Conservation (phyloP, 1,139 yeast genomes). For the Blastobotrys proliferans region DNA sequence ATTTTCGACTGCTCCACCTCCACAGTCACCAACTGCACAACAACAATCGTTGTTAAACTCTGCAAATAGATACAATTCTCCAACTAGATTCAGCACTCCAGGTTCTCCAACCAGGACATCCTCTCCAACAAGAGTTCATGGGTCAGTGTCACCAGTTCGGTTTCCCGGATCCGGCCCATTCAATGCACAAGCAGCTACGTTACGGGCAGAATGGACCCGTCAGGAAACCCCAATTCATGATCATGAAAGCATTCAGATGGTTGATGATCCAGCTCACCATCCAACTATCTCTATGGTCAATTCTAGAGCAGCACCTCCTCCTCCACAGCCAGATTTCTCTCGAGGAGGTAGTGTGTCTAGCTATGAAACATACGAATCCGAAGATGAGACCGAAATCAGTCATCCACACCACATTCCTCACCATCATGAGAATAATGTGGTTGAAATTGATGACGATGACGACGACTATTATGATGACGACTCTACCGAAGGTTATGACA, state of each 20-base stretch:
- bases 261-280: conserved; percentile 12
- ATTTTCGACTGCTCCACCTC: neutral
- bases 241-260: conserved; percentile 27
- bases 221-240: conserved; percentile 29
- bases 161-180: conserved; percentile 1
- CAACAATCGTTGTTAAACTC: conserved; percentile 14
- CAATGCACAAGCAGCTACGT: too few relatives aligned
- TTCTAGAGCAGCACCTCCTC: conserved; percentile 10
- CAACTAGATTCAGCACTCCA: conserved; percentile 7
- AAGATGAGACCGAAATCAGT: conserved; percentile 14
- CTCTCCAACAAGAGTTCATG: conserved; percentile 20
- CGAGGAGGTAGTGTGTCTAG: neutral
- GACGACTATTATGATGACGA: conserved; percentile 8
- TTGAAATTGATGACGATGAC: neutral
- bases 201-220: conserved; percentile 30
- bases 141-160: conserved; percentile 12
- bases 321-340: conserved; percentile 24
- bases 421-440: neutral
- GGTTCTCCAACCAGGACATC: conserved; percentile 10
- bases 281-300: conserved; percentile 2
- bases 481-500: conserved; percentile 6
- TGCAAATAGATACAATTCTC: conserved; percentile 21
- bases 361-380: conserved; percentile 12
- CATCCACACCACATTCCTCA: neutral
- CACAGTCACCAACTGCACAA: neutral